These are phyloP conservation scores for Rubroshorea leprosula DNA, from an alignment of 345 rosid genomes.

Conservation along the genomic window DNA sequence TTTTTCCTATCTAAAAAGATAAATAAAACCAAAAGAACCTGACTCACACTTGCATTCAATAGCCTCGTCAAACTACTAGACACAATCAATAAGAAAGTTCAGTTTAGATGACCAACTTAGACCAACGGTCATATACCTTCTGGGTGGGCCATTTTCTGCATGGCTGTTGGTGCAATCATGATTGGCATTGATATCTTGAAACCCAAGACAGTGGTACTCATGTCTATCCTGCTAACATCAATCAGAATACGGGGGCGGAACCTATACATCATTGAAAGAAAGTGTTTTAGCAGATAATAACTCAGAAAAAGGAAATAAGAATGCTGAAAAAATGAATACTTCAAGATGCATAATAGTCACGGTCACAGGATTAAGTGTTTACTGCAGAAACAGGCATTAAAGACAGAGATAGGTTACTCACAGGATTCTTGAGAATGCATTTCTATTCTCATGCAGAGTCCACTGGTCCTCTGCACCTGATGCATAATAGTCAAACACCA, in stretches of 20 bases:
- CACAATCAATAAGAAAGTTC: no score
- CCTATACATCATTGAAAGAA: conserved; percentile 20
- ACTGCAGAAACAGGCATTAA: no score
- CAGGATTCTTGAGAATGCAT: conserved; percentile 73
- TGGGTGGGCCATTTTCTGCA: conserved; percentile 92
- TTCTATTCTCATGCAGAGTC: conserved; percentile 63
- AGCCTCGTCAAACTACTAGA: no score
- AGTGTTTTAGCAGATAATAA: not conserved
- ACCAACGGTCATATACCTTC: conserved; percentile 38
- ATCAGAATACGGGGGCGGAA: conserved; percentile 83
- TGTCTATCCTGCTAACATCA: conserved; percentile 77
- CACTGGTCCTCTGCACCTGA: conserved; percentile 84
- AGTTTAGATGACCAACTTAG: not conserved
- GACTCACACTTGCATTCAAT: no score
- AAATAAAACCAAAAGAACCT: no score
- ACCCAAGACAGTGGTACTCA: conserved; percentile 61
- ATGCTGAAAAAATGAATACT: not conserved
- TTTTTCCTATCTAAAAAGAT: no score
- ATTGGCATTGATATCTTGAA: conserved; percentile 84
- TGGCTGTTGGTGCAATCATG: conserved; percentile 87
- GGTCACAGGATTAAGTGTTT: no score
- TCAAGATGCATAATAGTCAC: not conserved
- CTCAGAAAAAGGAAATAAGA: no score
- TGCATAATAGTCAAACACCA: conserved; percentile 74
- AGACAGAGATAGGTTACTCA: conserved; percentile 26